Evolutionary conservation across 306 rosid genomes (phyloP), one percentile per base, ranked within the genome.

Genomic region (Vicia faba): DNA sequence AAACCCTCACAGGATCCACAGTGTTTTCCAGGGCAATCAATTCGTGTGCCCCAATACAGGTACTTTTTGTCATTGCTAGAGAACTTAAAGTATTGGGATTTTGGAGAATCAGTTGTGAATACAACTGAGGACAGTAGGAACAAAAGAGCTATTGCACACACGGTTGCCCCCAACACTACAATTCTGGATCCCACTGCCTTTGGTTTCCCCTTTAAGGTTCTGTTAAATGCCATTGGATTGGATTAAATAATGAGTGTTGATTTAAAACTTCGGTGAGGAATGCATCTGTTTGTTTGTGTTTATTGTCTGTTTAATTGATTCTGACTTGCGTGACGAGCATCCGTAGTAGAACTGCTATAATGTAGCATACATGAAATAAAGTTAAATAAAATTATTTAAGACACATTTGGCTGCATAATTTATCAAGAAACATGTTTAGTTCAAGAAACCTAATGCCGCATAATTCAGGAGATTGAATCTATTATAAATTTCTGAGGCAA

Each of bases 21-120:
- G 50, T 93, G 99, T 62, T 90, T 93, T 6, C 97, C 99, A 0
- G 99, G 99, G 76, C 99, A 93, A 73, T 93, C 99, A 64, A 93
- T 83, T 78, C 87, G 77, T 45, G 23, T 55, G 8, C 97, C 99
- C 99, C 99, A 90, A 48, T 93, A 93, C 28, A 93, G 77, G 55
- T 86, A 93, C 81, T 81, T 86, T n/a, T 78, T 61, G 81, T 19
- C 13, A 0, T 29, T 4, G 13, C 14, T 11, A 7, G 8, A 26
- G 13, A 19, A 5, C 44, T 67, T 61, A 7, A 33, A 43, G 15
- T 9, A 19, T 51, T 49, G 58, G 59, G 78, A 44, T 43, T 43
- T 48, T 3, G 78, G 45, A 39, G 73, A 78, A 23, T 56, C 79
- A 39, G 13, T 75, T 3, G 87, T 83, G 75, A 88, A 83, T 54